Conservation (phyloP, 164 flowering plant genomes). For the Buxus sempervirens region DNA sequence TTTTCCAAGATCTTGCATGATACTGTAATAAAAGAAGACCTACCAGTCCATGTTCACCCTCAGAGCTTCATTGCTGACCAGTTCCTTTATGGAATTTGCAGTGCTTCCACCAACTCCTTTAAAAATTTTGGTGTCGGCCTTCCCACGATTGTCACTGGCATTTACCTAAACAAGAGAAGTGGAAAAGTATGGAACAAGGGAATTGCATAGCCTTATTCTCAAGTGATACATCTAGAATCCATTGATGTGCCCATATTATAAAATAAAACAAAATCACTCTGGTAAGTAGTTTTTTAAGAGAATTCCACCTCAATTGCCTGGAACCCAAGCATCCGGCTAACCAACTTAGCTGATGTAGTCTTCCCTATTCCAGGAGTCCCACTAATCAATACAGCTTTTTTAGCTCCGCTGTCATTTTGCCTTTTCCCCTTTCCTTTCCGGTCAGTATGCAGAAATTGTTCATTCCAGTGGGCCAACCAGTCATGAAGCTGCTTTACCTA, state of each 20-base stretch:
- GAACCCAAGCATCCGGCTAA: conserved; percentile 88
- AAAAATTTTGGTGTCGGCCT: conserved; percentile 77
- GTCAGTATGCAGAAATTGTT: conserved; percentile 48
- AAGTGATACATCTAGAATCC: conserved; percentile 1
- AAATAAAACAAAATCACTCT: background rate
- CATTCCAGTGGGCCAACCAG: conserved; percentile 84
- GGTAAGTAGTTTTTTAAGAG: background rate
- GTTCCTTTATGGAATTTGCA: conserved; percentile 92
- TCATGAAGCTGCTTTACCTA: conserved; percentile 91
- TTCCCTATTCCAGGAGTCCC: conserved; percentile 98
- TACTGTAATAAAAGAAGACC: conserved; percentile 18
- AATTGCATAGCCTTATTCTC: background rate
- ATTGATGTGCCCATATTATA: background rate
- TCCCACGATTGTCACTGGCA: conserved; percentile 98
- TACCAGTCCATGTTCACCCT: conserved; percentile 57
- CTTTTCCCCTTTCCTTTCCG: conserved; percentile 67
- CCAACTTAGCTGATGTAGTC: conserved; percentile 91
- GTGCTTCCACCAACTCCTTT: conserved; percentile 91
- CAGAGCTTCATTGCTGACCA: conserved; percentile 79
- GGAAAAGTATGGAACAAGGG: background rate
- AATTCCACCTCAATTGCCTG: conserved; percentile 70
- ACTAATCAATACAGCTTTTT: conserved; percentile 82
- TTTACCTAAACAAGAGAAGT: conserved; percentile 58
- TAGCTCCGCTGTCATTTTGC: conserved; percentile 61
- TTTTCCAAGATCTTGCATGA: background rate